phyloP scores from a whole-genome alignment of 768 basidiomycete genomes.

The Cystoderma amianthinum region DNA sequence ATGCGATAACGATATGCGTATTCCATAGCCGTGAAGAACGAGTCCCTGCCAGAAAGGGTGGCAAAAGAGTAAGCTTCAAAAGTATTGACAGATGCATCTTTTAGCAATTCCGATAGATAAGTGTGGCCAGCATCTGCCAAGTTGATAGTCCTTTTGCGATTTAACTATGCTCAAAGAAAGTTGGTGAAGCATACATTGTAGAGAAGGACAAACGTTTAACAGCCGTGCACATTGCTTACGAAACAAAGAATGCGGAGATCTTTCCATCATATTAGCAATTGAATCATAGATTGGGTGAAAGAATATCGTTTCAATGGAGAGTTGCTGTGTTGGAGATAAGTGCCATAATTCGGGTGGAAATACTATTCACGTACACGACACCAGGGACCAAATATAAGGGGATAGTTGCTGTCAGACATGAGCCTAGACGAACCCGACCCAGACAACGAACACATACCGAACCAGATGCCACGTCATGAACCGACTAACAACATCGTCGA shows the following conservation, averaged over 20 bases:
- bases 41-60: background rate
- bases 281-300: constrained; percentile 44
- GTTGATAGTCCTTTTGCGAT: background rate
- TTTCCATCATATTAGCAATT: constrained; percentile 40
- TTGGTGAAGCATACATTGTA: background rate
- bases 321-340: constrained; percentile 32
- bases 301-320: constrained; percentile 43
- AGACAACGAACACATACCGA: too few species aligned
- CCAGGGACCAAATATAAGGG: constrained; percentile 70
- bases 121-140: too few species aligned
- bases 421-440: too few species aligned
- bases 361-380: constrained; percentile 35
- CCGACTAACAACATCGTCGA: constrained; percentile 45
- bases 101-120: too few species aligned
- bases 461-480: constrained; percentile 55
- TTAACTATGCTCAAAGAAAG: background rate
- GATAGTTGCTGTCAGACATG: constrained; percentile 69
- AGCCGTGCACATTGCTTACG: constrained; percentile 32
- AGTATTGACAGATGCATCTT: too few species aligned
- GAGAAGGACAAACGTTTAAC: constrained; percentile 34
- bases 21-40: background rate
- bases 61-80: too few species aligned
- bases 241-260: constrained; percentile 46
- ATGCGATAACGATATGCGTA: background rate
- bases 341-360: constrained; percentile 2